Evolutionary conservation across 2,329 filamentous ascomycete species (phyloP), one percentile per base, ranked within the genome.

Genomic region (Exophiala sideris): DNA sequence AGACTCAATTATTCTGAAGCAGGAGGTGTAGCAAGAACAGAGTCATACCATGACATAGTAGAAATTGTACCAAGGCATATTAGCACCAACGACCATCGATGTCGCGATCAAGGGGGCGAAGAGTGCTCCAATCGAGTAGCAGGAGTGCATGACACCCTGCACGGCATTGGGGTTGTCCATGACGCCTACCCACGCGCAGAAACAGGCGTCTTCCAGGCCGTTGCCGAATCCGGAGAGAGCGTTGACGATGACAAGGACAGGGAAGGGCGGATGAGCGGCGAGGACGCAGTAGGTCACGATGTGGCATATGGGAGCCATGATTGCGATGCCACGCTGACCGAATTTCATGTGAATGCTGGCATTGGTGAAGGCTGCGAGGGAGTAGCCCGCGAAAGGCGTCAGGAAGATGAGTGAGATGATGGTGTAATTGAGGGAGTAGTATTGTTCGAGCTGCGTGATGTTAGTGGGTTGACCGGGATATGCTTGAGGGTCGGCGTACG

Each of bases 101-200:
- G 88, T 89, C 1, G 87, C 86, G 54, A 90, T 78, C 2, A 90
- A 69, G 0, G 88, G 87, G 1, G 79, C 76, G 12, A 89, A 73
- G 0, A 84, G 83, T 1, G 83, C 87, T 0, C 88, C 88, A 0
- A 88, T 64, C 0, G 87, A 87, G 64, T 90, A 92, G 35, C 81
- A 81, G 1, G 81, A 86, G 66, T 91, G 87, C 21, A 91, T 70
- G 54, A 90, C 77, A 1, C 88, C 88, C 1, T 90, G 78, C 0
- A 91, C 73, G 65, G 91, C 84, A 66, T 91, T 91, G 6, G 86
- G 81, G 54, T 83, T 81, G 10, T 81, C 77, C 84, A 92, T 88
- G 63, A 85, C 86, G 9, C 88, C 88, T 16, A 84, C 77, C 79
- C 79, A 83, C 0, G 80, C 79, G 63, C 81, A 82, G 75, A 80